Conservation (phyloP, 164 flowering plant genomes). For the Aristolochia contorta region DNA sequence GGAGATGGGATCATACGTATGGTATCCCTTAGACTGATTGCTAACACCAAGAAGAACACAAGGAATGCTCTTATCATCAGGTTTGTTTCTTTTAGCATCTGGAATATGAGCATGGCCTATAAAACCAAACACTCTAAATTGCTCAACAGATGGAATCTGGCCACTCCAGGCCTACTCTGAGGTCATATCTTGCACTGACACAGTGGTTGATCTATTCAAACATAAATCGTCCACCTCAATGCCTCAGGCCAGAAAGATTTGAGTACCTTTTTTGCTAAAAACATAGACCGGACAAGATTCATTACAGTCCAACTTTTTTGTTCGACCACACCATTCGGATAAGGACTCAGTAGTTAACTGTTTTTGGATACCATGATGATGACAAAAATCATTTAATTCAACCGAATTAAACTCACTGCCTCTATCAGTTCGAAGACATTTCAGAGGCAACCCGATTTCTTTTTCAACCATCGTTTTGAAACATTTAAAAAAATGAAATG, state of each 20-base stretch:
- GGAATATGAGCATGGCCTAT: not conserved
- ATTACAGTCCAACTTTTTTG: not conserved
- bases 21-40: not conserved
- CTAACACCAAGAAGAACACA: not conserved
- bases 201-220: not conserved
- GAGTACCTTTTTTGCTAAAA: not conserved
- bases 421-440: not conserved
- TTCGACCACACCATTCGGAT: not conserved
- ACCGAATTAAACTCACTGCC: not conserved
- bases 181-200: not conserved
- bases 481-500: not conserved
- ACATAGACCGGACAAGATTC: not conserved
- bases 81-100: not conserved
- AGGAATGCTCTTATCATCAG: not conserved
- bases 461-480: not conserved
- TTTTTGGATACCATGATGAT: not conserved
- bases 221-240: not conserved
- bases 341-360: not conserved
- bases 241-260: not conserved
- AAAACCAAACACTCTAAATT: not conserved
- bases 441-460: not conserved
- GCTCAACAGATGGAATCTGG: not conserved
- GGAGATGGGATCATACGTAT: not conserved
- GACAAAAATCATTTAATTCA: not conserved
- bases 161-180: not conserved